Conservation (phyloP, 306 rosid species). For the Vigna unguiculata region DNA sequence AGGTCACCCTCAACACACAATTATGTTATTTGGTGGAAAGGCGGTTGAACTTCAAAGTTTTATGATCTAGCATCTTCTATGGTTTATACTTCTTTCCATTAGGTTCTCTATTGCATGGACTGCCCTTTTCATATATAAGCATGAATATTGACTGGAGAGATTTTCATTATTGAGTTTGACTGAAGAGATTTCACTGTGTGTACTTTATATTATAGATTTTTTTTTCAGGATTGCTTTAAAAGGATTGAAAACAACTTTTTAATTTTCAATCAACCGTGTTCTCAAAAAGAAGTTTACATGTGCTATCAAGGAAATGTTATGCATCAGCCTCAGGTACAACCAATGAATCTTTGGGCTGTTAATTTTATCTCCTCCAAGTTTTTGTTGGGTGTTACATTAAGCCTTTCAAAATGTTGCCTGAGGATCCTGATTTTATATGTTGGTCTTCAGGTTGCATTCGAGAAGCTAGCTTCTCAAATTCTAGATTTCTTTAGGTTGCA, state of each 20-base stretch:
- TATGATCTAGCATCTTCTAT: too few relatives aligned
- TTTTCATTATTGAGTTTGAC: conserved; percentile 50
- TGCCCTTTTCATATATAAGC: too few relatives aligned
- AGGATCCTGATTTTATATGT: conserved; percentile 23
- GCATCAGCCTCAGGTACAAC: conserved; percentile 84
- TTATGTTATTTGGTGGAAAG: too few relatives aligned
- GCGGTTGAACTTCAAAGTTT: too few relatives aligned
- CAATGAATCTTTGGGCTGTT: conserved; percentile 36
- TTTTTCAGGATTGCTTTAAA: background rate
- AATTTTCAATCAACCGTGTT: conserved; percentile 18
- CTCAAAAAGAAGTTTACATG: conserved; percentile 57
- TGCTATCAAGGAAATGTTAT: conserved; percentile 66
- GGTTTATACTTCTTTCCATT: too few relatives aligned
- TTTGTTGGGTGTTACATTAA: conserved; percentile 12
- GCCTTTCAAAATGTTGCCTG: background rate
- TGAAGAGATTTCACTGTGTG: conserved; percentile 61
- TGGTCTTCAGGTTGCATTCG: too few relatives aligned
- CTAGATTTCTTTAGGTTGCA: too few relatives aligned
- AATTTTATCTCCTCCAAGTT: conserved; percentile 7
- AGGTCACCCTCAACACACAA: too few relatives aligned
- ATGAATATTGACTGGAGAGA: too few relatives aligned
- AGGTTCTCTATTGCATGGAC: too few relatives aligned
- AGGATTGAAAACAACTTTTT: conserved; percentile 37
- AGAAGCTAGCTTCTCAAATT: too few relatives aligned
- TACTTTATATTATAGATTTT: conserved; percentile 24